Percentiles rank a stretch among this genome's conserved stretches.
Evolutionary conservation across 2,329 filamentous ascomycete species (phyloP).

Genomic region (Ophiocordyceps camponoti-floridani): DNA sequence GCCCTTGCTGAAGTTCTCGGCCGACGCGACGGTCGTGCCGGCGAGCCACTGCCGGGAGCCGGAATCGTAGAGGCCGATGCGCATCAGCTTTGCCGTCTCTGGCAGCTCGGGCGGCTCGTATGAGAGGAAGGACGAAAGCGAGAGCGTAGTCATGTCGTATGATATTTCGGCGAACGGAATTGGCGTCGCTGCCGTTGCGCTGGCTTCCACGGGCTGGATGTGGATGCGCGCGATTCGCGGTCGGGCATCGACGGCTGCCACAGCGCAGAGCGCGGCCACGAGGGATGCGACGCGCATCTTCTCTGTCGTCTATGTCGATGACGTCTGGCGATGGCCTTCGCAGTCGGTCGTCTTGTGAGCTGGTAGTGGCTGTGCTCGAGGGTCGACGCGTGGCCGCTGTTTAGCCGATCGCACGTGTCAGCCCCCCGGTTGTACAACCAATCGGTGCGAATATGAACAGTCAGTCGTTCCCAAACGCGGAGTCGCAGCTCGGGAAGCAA

Average conservation of each 20-base stretch:
- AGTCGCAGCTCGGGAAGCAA: not conserved
- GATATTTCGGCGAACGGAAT: slow-evolving; percentile 35
- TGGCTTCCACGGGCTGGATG: slow-evolving; percentile 29
- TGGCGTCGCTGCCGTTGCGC: slow-evolving; percentile 9
- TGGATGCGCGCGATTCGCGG: slow-evolving; percentile 31
- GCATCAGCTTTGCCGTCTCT: slow-evolving; percentile 27
- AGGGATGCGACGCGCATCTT: slow-evolving; percentile 23
- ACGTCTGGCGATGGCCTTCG: not conserved
- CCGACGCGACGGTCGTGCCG: slow-evolving; percentile 35
- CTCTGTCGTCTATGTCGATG: not conserved
- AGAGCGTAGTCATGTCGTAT: slow-evolving; percentile 29
- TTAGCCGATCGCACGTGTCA: not conserved
- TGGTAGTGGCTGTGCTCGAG: not conserved
- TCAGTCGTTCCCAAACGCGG: not conserved
- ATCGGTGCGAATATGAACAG: not conserved
- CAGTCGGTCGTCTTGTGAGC: not conserved
- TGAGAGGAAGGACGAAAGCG: slow-evolving; percentile 26
- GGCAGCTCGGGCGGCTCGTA: slow-evolving; percentile 39
- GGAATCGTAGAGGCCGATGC: slow-evolving; percentile 38
- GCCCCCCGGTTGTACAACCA: too few species aligned
- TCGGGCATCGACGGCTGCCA: slow-evolving; percentile 19
- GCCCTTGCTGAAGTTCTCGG: slow-evolving; percentile 41
- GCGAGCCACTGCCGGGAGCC: slow-evolving; percentile 28
- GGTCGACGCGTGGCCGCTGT: not conserved
- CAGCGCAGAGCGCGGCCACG: slow-evolving; percentile 23